Evolutionary conservation across 2,329 filamentous ascomycete species (phyloP).

Genomic region (Xylariaceae sp.): DNA sequence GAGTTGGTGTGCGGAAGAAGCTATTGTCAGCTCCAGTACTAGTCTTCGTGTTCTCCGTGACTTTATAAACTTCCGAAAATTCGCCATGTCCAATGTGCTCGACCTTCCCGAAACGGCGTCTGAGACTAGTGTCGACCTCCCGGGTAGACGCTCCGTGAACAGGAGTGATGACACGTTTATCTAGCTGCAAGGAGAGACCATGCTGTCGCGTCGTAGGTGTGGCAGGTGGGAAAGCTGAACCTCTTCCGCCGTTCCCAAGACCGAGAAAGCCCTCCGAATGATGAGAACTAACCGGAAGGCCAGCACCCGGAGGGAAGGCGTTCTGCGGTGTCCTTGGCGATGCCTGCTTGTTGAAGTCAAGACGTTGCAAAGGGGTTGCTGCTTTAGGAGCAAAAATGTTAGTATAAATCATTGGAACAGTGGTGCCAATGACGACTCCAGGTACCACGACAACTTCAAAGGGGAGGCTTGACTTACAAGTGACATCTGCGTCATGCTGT

Average conservation of each 20-base stretch:
- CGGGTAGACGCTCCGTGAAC: slow-evolving; percentile 64
- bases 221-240: slow-evolving; percentile 58
- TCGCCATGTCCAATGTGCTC: slow-evolving; percentile 80
- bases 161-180: slow-evolving; percentile 60
- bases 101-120: slow-evolving; percentile 72
- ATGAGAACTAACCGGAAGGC: slow-evolving; percentile 74
- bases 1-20: slow-evolving; percentile 44
- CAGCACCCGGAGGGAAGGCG: slow-evolving; percentile 72
- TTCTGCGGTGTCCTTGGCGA: slow-evolving; percentile 78
- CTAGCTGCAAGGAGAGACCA: slow-evolving; percentile 51
- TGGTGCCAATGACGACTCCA: slow-evolving; percentile 27
- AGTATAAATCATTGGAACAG: slow-evolving; percentile 44
- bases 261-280: slow-evolving; percentile 38
- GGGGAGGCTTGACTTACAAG: slow-evolving; percentile 40
- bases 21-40: slow-evolving; percentile 38
- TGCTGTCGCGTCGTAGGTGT: slow-evolving; percentile 70
- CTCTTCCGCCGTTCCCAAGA: slow-evolving; percentile 32
- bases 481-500: slow-evolving; percentile 26
- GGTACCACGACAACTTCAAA: slow-evolving; percentile 25
- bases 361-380: slow-evolving; percentile 58
- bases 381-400: slow-evolving; percentile 45
- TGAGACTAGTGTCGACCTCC: slow-evolving; percentile 70
- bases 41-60: slow-evolving; percentile 44
- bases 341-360: slow-evolving; percentile 42
- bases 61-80: slow-evolving; percentile 88